A percentile compares a stretch with the other conserved stretches of the same genome.
phyloP scores from a whole-genome alignment of 2,329 filamentous ascomycete genomes.

The Arthrobotrys megalospora region DNA sequence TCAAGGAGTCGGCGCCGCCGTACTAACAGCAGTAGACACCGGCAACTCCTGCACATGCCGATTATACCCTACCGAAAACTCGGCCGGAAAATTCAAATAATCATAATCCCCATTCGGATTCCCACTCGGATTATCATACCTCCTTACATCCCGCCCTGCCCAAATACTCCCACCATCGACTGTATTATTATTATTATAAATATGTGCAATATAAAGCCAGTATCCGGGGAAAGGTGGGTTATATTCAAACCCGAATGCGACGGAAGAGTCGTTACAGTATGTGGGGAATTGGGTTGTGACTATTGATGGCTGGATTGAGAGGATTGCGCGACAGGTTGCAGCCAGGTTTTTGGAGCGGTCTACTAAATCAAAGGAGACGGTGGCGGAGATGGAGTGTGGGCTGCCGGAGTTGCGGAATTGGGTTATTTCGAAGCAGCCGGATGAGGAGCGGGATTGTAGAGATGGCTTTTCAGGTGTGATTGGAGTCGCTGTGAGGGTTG shows the following conservation, averaged over 20 bases:
- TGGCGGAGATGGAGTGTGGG: conserved; percentile 49
- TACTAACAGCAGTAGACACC: conserved; percentile 27
- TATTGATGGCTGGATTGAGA: conserved; percentile 48
- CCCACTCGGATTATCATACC: conserved; percentile 43
- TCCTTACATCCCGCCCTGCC: conserved; percentile 34
- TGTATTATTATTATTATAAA: conserved; percentile 51
- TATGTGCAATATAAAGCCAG: conserved; percentile 33
- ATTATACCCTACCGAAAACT: conserved; percentile 47
- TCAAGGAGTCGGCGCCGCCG: conserved; percentile 21
- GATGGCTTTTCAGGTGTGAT: conserved; percentile 16
- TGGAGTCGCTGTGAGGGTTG: conserved; percentile 32
- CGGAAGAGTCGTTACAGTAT: conserved; percentile 41
- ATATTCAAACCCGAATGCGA: conserved; percentile 44
- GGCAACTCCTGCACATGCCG: conserved; percentile 36
- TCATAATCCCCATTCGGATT: conserved; percentile 55
- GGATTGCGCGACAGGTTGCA: conserved; percentile 36
- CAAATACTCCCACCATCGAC: conserved; percentile 42
- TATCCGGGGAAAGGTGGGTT: conserved; percentile 37
- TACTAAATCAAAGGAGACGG: conserved; percentile 31
- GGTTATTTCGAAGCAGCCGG: conserved; percentile 49
- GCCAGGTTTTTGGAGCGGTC: conserved; percentile 20
- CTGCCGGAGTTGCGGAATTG: conserved; percentile 42
- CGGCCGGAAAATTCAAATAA: conserved; percentile 48
- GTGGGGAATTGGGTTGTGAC: conserved; percentile 45
- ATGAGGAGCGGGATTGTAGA: conserved; percentile 31